phyloP scores from a whole-genome alignment of 176 grass and related monocot genomes.

The Alloteropsis semialata region DNA sequence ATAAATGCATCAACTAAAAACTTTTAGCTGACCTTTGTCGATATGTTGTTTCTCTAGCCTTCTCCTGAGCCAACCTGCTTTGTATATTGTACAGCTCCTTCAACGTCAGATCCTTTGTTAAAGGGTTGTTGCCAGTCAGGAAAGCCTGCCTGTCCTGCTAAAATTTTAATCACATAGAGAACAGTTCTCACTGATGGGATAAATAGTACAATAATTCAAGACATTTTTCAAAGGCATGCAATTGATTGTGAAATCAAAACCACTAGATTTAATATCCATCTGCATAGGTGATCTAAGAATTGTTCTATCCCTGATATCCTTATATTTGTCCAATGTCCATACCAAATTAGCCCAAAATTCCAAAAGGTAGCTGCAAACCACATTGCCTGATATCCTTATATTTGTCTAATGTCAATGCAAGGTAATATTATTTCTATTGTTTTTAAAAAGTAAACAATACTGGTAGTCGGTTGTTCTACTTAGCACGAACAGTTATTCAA shows the following conservation, averaged over 20 bases:
- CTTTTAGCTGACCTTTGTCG: slow-evolving; percentile 54
- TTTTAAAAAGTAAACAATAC: not conserved
- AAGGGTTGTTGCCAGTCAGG: slow-evolving; percentile 55
- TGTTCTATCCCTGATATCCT: not conserved
- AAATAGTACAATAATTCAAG: not conserved
- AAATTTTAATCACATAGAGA: slow-evolving; percentile 21
- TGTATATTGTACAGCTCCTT: slow-evolving; percentile 88
- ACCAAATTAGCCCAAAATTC: not conserved
- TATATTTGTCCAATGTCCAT: not conserved
- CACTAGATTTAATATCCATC: not conserved
- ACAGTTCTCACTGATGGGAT: not conserved
- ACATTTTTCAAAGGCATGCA: slow-evolving; percentile 1
- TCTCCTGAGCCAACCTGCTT: slow-evolving; percentile 79
- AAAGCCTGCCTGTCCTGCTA: slow-evolving; percentile 67
- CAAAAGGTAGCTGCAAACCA: not conserved
- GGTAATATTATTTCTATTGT: not conserved
- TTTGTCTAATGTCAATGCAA: not conserved
- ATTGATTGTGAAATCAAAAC: slow-evolving; percentile 8
- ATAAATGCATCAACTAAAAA: not conserved
- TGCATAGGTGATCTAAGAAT: not conserved
- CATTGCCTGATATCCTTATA: not conserved
- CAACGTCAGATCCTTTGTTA: slow-evolving; percentile 72
- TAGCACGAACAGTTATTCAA: not conserved
- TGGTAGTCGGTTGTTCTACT: not conserved
- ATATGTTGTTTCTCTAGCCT: slow-evolving; percentile 70